Base-by-base conservation (phyloP, 2,329 filamentous ascomycete genomes). In the Epicoccum nigrum region DNA sequence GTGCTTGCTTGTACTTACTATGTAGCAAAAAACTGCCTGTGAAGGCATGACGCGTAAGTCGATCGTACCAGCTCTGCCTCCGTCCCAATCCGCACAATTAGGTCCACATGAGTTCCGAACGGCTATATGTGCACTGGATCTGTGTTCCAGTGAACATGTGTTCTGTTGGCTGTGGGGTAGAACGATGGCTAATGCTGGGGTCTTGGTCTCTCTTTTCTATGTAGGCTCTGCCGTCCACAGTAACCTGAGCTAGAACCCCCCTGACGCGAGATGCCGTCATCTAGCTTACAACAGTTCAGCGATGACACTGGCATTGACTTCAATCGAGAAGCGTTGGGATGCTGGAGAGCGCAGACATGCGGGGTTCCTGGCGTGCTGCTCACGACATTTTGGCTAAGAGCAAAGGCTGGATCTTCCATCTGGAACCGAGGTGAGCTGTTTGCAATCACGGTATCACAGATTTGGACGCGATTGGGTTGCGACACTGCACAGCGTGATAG, bases 381-480 rank as follows among this genome's bases (percentile, higher is more conserved):
- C 7, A 33, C 32, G 37, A 15, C 32, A 39, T 25, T 13, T 42
- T n/a, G 27, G 32, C 20, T 32, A 27, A 40, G 25, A 9, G 27
- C 30, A 13, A 17, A 8, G 23, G 16, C 11, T 41, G 31, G 21
- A 16, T 23, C 15, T 35, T 9, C 39, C 52, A 51, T 52, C 49
- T 51, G 50, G 54, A 48, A 52, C 51, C 51, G 42, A 57, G 54
- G 48, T 31, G 27, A 28, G 23, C 47, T 16, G 51, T 38, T 54
- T 43, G 42, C 42, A 28, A 45, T 7, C 13, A 25, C 16, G 27
- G 39, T 40, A 35, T 48, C 23, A 39, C 30, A 25, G 23, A 20
- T 9, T 34, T 43, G 44, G 20, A 13, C 31, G 43, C 39, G 49
- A 27, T 43, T 33, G 17, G 39, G 38, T 42, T 42, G 16, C 44